These are phyloP conservation scores for Luvunga scandens DNA, from an alignment of 345 rosid genomes.

Conservation along the genomic window DNA sequence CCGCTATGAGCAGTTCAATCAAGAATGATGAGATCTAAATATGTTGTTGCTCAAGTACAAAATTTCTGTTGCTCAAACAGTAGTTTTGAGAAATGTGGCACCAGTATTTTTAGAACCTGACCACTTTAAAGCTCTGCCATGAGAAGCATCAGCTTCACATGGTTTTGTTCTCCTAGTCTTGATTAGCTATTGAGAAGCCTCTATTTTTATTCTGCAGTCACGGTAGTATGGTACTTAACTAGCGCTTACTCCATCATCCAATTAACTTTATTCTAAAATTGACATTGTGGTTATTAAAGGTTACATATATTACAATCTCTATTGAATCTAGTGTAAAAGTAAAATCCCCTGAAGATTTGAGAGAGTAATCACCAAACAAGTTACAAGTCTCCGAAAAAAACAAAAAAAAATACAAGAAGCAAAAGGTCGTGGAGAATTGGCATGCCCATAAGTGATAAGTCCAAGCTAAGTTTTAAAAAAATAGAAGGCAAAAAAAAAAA, in stretches of 20 bases:
- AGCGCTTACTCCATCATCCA: constrained; percentile 14
- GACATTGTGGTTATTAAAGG: constrained; percentile 16
- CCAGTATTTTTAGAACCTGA: background rate
- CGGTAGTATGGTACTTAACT: constrained; percentile 12
- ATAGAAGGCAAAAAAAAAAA: no score
- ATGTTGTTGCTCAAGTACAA: background rate
- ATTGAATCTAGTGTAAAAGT: constrained; percentile 28
- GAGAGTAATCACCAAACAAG: background rate
- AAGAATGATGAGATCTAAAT: background rate
- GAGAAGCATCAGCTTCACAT: constrained; percentile 29
- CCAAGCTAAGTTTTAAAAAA: background rate
- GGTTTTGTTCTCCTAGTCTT: constrained; percentile 24
- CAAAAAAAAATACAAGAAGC: background rate
- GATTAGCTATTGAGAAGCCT: background rate
- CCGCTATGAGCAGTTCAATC: background rate
- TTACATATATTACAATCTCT: constrained; percentile 1
- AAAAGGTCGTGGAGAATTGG: background rate
- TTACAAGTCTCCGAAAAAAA: background rate
- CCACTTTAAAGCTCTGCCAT: constrained; percentile 1
- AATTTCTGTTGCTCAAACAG: background rate
- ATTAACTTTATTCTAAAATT: constrained; percentile 5
- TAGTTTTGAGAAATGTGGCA: constrained; percentile 1
- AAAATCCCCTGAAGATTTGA: constrained; percentile 26
- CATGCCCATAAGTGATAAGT: background rate
- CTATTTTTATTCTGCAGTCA: background rate